Evolutionary conservation across 371 early-diverging fungal genomes (phyloP).

Genomic region (Capillidium rhysosporum): DNA sequence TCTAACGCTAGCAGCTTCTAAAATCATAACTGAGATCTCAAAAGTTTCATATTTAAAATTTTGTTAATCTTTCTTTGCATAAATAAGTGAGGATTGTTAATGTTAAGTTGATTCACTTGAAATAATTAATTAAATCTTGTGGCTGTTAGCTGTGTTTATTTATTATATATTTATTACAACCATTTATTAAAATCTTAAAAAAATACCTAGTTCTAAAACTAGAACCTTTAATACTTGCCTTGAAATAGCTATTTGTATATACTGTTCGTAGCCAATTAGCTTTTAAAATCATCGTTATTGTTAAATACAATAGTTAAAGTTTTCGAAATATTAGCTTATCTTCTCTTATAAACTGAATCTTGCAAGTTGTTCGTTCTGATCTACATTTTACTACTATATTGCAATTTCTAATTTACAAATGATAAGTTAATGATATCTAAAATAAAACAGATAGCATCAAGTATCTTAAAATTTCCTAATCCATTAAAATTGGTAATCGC

Average conservation of each 20-base stretch:
- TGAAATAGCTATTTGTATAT: conserved; percentile 74
- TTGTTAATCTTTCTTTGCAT: conserved; percentile 99
- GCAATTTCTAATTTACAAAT: conserved; percentile 26
- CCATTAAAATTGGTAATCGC: conserved; percentile 99
- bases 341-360: conserved; percentile 94
- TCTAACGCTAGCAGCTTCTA: conserved; percentile 96
- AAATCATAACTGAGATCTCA: conserved; percentile 92
- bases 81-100: conserved; percentile 96
- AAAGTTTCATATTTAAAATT: conserved; percentile 98
- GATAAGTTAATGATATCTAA: conserved; percentile 85
- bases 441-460: conserved; percentile 99
- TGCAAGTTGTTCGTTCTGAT: conserved; percentile 85
- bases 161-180: conserved; percentile 88
- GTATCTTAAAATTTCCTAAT: conserved; percentile 97
- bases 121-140: conserved; percentile 80
- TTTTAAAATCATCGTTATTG: conserved; percentile 63
- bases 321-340: conserved; percentile 90
- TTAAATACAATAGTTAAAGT: conserved; percentile 94
- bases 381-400: conserved; percentile 17
- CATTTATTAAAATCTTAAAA: conserved; percentile 65
- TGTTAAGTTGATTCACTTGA: conserved; percentile 91
- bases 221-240: conserved; percentile 44
- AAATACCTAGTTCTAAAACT: not conserved
- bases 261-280: conserved; percentile 86
- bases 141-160: conserved; percentile 86